Evolutionary conservation across 306 rosid species (phyloP), one percentile per base, ranked within the genome.

Genomic region (Corylus avellana): DNA sequence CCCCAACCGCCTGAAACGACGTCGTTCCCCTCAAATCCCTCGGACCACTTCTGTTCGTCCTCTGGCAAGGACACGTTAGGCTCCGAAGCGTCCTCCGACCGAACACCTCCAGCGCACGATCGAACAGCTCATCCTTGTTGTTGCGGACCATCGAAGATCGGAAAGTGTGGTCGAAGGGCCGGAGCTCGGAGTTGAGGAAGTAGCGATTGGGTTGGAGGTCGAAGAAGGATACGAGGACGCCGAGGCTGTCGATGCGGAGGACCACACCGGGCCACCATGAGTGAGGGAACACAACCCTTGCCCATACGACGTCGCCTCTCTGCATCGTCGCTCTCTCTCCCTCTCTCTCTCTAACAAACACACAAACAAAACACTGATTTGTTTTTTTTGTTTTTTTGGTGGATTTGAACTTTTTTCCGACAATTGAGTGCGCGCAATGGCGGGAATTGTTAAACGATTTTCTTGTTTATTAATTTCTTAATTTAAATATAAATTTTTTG

Each of bases 231-330:
- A 87, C 72, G 12, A 61, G 10, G 68, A 87, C 61, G 37, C 73
- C 81, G 73, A 84, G 74, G 14, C 12, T 2, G 69, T 82, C 25
- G 22, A 78, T 1, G 1, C 9, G 51, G 27, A 80, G 79, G 17
- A 87, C 86, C 10, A 84, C 72, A 4, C 84, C 82, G 0, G 86
- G 88, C 17, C 22, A 50, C 80, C 84, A 84, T 17, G 8, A 62
- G 73, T 63, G 64, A 61, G 87, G 81, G 53, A 9, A 72, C 0
- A 9, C 39, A 8, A 81, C 39, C 20, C 76, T 79, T 12, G 39
- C 84, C 84, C 84, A 84, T 12, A 87, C 90, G 17, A 87, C 74
- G 42, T 84, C 86, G 3, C 88, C 90, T 44, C 2, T 63, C 29
- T 68, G 29, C 25, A 44, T 68, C n/a, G 53, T 3, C 53, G 12